phyloP scores from a whole-genome alignment of 2,329 filamentous ascomycete species.

The Exserohilum turcica region DNA sequence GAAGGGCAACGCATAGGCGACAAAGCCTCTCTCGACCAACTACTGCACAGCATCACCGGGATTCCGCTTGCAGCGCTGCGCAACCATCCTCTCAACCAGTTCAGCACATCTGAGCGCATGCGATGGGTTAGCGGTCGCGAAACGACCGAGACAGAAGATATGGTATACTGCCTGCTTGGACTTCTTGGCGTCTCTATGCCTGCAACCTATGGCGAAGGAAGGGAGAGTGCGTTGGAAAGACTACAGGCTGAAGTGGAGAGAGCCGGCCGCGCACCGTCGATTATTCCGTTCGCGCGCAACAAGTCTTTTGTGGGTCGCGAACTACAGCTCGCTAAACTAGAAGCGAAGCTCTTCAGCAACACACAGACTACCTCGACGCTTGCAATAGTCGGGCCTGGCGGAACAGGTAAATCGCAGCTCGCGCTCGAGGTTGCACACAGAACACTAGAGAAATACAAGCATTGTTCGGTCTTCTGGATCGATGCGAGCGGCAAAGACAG shows the following conservation, averaged over 20 bases:
- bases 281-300: constrained; percentile 37
- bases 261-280: constrained; percentile 19
- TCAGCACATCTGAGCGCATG: neutral
- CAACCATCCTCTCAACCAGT: neutral
- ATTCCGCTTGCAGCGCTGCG: neutral
- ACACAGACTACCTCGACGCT: constrained; percentile 14
- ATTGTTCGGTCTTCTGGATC: constrained; percentile 54
- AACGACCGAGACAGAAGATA: constrained; percentile 35
- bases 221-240: constrained; percentile 16
- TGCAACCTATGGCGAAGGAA: constrained; percentile 26
- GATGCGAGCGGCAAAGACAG: constrained; percentile 47
- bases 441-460: constrained; percentile 40
- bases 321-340: constrained; percentile 30
- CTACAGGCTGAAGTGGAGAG: constrained; percentile 19
- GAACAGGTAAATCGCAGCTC: constrained; percentile 29
- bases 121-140: constrained; percentile 12
- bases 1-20: constrained; percentile 14
- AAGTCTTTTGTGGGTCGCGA: constrained; percentile 30
- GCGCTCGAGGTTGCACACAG: constrained; percentile 50
- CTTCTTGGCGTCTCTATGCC: constrained; percentile 27
- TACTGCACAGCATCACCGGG: constrained; percentile 17
- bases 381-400: constrained; percentile 23
- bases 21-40: constrained; percentile 19
- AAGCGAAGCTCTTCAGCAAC: constrained; percentile 29
- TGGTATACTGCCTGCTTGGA: constrained; percentile 30